A percentile compares a stretch with the other conserved stretches of the same genome.
phyloP scores from a whole-genome alignment of 2,329 filamentous ascomycete species.

The Neofusicoccum umdonicola region DNA sequence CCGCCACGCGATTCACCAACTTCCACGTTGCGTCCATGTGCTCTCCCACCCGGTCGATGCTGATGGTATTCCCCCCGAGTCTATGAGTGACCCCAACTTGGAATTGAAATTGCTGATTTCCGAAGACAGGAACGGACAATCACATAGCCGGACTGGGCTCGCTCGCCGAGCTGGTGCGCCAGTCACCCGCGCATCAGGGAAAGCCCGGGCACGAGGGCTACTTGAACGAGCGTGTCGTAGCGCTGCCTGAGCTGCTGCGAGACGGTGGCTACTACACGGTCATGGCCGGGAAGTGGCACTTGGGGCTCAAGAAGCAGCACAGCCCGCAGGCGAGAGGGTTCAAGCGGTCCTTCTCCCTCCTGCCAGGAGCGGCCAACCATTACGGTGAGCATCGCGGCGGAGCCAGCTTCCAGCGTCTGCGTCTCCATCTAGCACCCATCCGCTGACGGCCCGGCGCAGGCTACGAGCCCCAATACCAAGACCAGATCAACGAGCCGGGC shows the following conservation, averaged over 20 bases:
- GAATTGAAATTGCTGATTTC: conserved; percentile 18
- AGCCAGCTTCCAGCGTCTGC: too few relatives aligned
- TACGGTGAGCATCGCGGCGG: conserved; percentile 36
- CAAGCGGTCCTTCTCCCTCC: conserved; percentile 56
- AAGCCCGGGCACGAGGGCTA: conserved; percentile 64
- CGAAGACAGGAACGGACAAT: conserved; percentile 58
- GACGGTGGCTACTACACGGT: conserved; percentile 60
- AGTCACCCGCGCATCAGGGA: conserved; percentile 54
- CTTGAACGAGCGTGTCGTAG: conserved; percentile 57
- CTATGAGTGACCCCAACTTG: too few relatives aligned
- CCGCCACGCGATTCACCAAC: conserved; percentile 59
- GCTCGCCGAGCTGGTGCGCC: conserved; percentile 34
- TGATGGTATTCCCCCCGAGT: conserved; percentile 42
- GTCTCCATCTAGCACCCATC: too few relatives aligned
- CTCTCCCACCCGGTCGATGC: conserved; percentile 64
- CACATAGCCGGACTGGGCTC: conserved; percentile 60
- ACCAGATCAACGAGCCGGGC: conserved; percentile 29
- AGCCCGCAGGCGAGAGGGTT: conserved; percentile 60
- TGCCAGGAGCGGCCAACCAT: conserved; percentile 60
- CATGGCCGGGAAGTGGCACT: conserved; percentile 58
- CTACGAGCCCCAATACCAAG: conserved; percentile 48
- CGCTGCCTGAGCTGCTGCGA: conserved; percentile 57
- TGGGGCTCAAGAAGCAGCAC: conserved; percentile 58
- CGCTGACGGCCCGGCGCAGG: neutral
- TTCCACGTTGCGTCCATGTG: conserved; percentile 65